A percentile compares a stretch with the other conserved stretches of the same genome.
Evolutionary conservation across 257 asterid genomes (phyloP).

Genomic region (Solanum chaucha): DNA sequence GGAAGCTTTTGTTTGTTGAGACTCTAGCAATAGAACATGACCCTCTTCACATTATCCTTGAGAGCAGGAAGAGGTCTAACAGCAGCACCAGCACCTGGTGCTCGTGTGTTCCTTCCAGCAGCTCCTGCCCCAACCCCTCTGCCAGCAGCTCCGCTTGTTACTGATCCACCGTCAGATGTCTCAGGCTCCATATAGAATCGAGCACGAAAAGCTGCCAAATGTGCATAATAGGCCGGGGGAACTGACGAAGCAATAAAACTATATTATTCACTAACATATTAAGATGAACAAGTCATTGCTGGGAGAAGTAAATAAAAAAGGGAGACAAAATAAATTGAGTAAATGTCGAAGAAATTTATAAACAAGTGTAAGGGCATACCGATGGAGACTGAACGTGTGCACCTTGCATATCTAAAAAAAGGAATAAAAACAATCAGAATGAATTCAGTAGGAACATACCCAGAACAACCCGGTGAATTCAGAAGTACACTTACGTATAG

Average conservation of each 20-base stretch:
- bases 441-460: not conserved
- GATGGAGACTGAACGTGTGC: constrained; percentile 90
- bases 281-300: not conserved
- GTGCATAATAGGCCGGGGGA: constrained; percentile 96
- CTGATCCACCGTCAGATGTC: constrained; percentile 74
- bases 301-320: not conserved
- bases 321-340: too few species aligned
- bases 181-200: constrained; percentile 95
- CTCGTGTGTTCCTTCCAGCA: constrained; percentile 46
- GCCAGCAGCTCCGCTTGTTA: constrained; percentile 48
- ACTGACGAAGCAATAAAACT: constrained; percentile 23
- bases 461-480: not conserved
- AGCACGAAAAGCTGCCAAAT: constrained; percentile 93
- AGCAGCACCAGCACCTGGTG: constrained; percentile 40
- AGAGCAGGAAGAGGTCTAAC: constrained; percentile 93
- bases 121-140: constrained; percentile 38
- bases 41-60: constrained; percentile 81
- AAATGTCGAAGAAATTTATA: not conserved
- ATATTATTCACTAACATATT: not conserved
- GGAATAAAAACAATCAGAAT: not conserved
- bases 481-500: constrained; percentile 56
- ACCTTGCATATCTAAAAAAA: constrained; percentile 66
- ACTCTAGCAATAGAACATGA: constrained; percentile 72
- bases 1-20: not conserved
- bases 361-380: constrained; percentile 38